Percentiles rank a stretch among this genome's conserved stretches.
These are phyloP conservation scores for Picochlorum sp. DNA, from an alignment of 139 green algal species.

Conservation along the genomic window DNA sequence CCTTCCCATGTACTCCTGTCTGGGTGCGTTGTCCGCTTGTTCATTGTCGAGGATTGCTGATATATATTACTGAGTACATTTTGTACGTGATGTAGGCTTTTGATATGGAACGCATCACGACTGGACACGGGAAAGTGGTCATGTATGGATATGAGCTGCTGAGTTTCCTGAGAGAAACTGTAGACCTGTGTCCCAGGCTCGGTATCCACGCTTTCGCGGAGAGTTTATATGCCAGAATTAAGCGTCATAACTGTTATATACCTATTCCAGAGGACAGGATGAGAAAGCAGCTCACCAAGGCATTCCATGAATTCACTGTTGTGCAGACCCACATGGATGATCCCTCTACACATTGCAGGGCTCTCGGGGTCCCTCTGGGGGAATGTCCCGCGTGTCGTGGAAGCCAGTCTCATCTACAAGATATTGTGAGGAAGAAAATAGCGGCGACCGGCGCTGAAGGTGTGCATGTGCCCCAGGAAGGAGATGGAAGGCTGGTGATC, in stretches of 20 bases:
- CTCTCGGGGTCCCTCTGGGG: too few relatives aligned
- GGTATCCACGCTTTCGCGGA: conserved; percentile 1
- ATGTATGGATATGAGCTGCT: conserved; percentile 6
- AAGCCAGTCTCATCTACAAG: too few relatives aligned
- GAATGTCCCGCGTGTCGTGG: too few relatives aligned
- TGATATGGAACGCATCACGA: conserved; percentile 4
- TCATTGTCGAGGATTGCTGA: neutral
- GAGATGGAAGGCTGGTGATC: conserved; percentile 2
- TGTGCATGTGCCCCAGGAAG: conserved; percentile 3
- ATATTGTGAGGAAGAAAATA: conserved; percentile 7
- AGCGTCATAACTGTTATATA: conserved; percentile 4
- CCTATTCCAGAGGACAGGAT: too few relatives aligned
- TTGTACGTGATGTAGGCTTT: conserved; percentile 2
- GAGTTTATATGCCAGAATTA: conserved; percentile 1
- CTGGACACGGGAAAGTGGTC: conserved; percentile 3
- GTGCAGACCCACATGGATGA: too few relatives aligned
- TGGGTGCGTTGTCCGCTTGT: conserved; percentile 4
- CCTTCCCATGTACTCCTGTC: conserved; percentile 1
- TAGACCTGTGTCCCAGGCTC: conserved; percentile 5
- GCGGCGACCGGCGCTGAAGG: neutral
- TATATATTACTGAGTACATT: neutral
- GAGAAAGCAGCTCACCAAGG: too few relatives aligned
- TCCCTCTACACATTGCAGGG: too few relatives aligned
- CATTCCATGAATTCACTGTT: too few relatives aligned
- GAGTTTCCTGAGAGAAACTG: too few relatives aligned